Evolutionary conservation across 179 eudicot genomes (phyloP), one percentile per base, ranked within the genome.

Genomic region (Heliamphora pulchella): DNA sequence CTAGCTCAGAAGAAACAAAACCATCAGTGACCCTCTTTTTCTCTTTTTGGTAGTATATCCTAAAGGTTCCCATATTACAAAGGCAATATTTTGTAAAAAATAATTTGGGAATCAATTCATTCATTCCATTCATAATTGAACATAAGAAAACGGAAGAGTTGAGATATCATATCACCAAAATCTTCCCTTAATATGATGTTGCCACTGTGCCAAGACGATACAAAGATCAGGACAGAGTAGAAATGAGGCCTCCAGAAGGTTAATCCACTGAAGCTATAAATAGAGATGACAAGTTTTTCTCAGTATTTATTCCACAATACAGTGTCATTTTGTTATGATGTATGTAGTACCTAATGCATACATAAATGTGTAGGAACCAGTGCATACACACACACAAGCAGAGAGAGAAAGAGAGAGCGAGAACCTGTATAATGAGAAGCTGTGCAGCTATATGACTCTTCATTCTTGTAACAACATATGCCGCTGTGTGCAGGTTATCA

Each of bases 401-500:
- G 79, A 78, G 79, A 59, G 77, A 71, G 84, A 78, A 67, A 70
- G 72, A 78, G 58, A 39, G 66, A 61, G 58, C 69, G 44, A 67
- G 70, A 71, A 96, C 99, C 99, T 96, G 99, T 79, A 91, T 76
- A 78, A 96, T 88, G 85, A 91, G 92, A 74, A 96, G 84, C 80
- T 92, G 98, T 74, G 91, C 82, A 15, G 97, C 84, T 74, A 96
- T 88, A 82, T 96, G 94, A 75, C 87, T 84, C 84, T 92, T 96
- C 89, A 94, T 88, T 86, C 98, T 91, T 80, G 97, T 91, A 55
- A 92, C 87, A 80, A 92, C 91, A 89, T 92, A 92, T 48, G 89
- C 86, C 64, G 89, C 94, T 72, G 93, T 90, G 80, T 96, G 98
- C 84, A 92, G 79, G 81, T 87, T 85, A 73, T 90, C 98, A 83